Evolutionary conservation across 176 grass and related monocot species (phyloP).

Genomic region (Otatea glauca): DNA sequence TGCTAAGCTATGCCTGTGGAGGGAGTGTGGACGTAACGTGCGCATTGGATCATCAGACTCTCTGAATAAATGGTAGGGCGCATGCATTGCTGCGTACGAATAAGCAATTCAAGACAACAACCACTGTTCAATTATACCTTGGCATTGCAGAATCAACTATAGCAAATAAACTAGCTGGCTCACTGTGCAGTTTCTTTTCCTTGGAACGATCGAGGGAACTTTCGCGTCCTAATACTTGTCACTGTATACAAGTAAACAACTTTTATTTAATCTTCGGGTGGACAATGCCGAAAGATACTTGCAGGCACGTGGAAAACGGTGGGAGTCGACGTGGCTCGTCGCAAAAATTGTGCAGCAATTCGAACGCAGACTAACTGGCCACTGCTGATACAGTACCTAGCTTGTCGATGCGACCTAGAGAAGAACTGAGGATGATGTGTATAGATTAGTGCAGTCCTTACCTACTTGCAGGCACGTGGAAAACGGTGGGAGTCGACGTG

Average conservation of each 20-base stretch:
- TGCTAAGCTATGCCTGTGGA: background rate
- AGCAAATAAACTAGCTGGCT: background rate
- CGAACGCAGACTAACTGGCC: background rate
- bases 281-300: background rate
- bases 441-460: background rate
- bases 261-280: background rate
- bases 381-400: no score
- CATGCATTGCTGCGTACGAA: no score
- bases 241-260: background rate
- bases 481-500: slow-evolving; percentile 23
- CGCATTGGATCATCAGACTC: background rate
- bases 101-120: no score
- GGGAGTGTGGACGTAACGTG: background rate
- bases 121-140: background rate
- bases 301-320: slow-evolving; percentile 17
- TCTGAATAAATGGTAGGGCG: no score
- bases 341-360: slow-evolving; percentile 2
- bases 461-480: slow-evolving; percentile 6
- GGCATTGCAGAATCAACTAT: background rate
- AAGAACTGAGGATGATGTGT: background rate
- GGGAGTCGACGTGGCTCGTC: slow-evolving; percentile 19
- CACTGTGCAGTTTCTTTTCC: background rate
- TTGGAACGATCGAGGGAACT: background rate
- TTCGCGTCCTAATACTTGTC: background rate
- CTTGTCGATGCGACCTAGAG: background rate